A percentile compares a stretch with the other conserved stretches of the same genome.
These are phyloP conservation scores for Dothidotthia symphoricarpi DNA, from an alignment of 2,329 filamentous ascomycete species.

Conservation along the genomic window DNA sequence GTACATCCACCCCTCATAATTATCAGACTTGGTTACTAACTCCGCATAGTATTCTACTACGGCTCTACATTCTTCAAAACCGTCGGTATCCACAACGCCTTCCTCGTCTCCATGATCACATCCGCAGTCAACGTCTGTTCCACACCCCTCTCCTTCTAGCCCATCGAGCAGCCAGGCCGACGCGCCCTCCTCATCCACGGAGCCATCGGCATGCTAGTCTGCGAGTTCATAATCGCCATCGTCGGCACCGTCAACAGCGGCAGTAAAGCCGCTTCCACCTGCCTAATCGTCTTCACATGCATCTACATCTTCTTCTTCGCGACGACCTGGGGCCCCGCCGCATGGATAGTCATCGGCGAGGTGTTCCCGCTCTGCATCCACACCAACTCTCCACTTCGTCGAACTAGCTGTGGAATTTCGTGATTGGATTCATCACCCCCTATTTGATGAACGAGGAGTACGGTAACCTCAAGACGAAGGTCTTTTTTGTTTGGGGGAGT, in stretches of 20 bases:
- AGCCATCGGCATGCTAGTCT: constrained; percentile 77
- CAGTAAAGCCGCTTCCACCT: constrained; percentile 52
- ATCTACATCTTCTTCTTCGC: constrained; percentile 95
- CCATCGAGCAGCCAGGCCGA: constrained; percentile 78
- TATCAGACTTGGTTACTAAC: not conserved
- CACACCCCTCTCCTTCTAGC: constrained; percentile 84
- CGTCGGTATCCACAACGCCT: constrained; percentile 71
- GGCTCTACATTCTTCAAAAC: constrained; percentile 81
- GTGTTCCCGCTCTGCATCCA: constrained; percentile 88
- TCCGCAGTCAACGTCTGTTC: constrained; percentile 85
- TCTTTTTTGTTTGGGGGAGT: constrained; percentile 56
- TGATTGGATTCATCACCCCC: constrained; percentile 56
- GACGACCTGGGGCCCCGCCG: constrained; percentile 78
- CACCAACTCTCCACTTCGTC: constrained; percentile 82
- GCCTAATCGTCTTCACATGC: constrained; percentile 79
- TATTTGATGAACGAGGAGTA: constrained; percentile 68
- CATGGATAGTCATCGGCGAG: constrained; percentile 76
- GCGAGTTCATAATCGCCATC: constrained; percentile 84
- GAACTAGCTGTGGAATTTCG: constrained; percentile 90
- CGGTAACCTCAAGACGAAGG: constrained; percentile 59
- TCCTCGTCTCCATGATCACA: constrained; percentile 81
- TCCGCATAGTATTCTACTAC: constrained; percentile 41
- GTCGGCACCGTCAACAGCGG: constrained; percentile 45
- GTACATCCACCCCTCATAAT: constrained; percentile 12
- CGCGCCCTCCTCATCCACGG: constrained; percentile 76